These are phyloP conservation scores for Macroventuria anomochaeta DNA, from an alignment of 2,329 filamentous ascomycete species.

Conservation along the genomic window DNA sequence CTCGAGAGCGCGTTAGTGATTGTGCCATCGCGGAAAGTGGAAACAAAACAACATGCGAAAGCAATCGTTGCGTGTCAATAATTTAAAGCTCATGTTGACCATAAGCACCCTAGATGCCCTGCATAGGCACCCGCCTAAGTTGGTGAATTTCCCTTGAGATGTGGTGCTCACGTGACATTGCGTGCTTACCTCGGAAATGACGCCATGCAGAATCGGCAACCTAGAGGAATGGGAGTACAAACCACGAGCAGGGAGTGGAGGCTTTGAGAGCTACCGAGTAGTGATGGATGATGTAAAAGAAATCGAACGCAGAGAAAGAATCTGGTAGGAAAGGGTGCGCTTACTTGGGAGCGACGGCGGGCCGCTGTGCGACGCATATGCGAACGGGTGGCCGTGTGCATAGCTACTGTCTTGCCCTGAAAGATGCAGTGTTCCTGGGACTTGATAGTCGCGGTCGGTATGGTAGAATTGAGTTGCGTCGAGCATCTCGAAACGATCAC, in stretches of 20 bases:
- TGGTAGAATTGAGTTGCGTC: slow-evolving; percentile 38
- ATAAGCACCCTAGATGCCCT: slow-evolving; percentile 3
- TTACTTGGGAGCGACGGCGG: slow-evolving; percentile 33
- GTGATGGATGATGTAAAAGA: slow-evolving; percentile 13
- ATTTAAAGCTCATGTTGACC: slow-evolving; percentile 4
- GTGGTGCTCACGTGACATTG: slow-evolving; percentile 30
- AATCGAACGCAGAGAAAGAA: slow-evolving; percentile 12
- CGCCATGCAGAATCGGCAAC: slow-evolving; percentile 31
- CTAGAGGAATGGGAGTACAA: slow-evolving; percentile 16
- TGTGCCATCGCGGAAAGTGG: slow-evolving; percentile 9
- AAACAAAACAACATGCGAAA: slow-evolving; percentile 7
- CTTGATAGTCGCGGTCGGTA: slow-evolving; percentile 31
- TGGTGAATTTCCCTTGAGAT: slow-evolving; percentile 20
- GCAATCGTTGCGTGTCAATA: slow-evolving; percentile 3
- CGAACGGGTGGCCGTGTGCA: slow-evolving; percentile 24
- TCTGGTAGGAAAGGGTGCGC: slow-evolving; percentile 15
- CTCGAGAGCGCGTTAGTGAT: slow-evolving; percentile 39
- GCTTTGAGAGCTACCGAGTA: slow-evolving; percentile 8
- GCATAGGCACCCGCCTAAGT: slow-evolving; percentile 30
- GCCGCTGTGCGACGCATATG: slow-evolving; percentile 32
- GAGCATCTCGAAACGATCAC: slow-evolving; percentile 42
- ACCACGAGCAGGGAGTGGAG: slow-evolving; percentile 19
- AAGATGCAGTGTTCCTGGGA: slow-evolving; percentile 25
- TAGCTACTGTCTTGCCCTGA: slow-evolving; percentile 24
- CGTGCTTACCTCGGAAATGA: slow-evolving; percentile 26